Base-by-base conservation (phyloP, 2,329 filamentous ascomycete genomes). In the Acarospora socialis region DNA sequence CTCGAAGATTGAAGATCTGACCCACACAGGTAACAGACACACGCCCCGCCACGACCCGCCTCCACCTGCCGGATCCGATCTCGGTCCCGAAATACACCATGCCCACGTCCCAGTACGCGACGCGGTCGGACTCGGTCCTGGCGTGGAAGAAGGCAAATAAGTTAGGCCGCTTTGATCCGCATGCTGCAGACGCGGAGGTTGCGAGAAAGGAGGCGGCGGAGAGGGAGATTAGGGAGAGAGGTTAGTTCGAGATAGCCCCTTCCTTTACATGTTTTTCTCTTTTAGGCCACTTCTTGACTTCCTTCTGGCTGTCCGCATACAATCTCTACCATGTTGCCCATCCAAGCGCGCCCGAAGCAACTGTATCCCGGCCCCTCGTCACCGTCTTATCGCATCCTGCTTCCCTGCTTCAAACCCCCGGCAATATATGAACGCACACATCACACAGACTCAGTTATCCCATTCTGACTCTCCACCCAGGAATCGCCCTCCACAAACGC, bases 131-230 rank as follows among this genome's bases (percentile, higher is more conserved):
- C 57, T 87, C 80, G 3, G 90, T 98, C 9, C 70, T 94, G 15
- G 81, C 86, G 4, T 95, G 84, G 84, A 98, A 98, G 60, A 87
- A 81, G 60, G 64, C 74, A n/a, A 77, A 93, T 55, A 86, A 92
- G 53, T 71, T 95, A n/a, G 90, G 90, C 30, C 81, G 90, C 21
- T 98, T 98, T 57, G 83, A 95, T 51, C 90, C 90, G 8, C 67
- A 77, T 45, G 82, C 84, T 5, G 74, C 80, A 12, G 81, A 81
- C 52, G 61, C 80, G 35, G 66, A 70, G 10, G 75, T 76, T 22
- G 67, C 77, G 24, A 66, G 75, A 43, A 69, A 70, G 34, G 59
- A 62, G 36, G 37, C 37, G 5, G 34, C 35, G 7, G 28, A 35
- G 37, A 26, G 16, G 20, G 82, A 92, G 49, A 65, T 93, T 42